A percentile compares a stretch with the other conserved stretches of the same genome.
phyloP scores from a whole-genome alignment of 2,329 filamentous ascomycete genomes.

The Trichoderma brevicompactum region DNA sequence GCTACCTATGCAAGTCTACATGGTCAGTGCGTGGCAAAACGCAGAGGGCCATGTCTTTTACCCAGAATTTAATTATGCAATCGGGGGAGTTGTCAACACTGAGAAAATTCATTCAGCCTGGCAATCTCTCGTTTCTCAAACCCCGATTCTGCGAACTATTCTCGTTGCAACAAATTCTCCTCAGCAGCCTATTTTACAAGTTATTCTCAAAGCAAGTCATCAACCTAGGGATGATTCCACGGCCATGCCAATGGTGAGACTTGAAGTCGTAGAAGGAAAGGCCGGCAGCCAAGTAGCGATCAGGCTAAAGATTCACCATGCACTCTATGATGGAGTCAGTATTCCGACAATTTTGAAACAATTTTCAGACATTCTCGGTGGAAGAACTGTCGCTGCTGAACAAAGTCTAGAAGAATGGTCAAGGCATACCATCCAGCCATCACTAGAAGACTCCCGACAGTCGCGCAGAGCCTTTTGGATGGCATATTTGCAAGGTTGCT shows the following conservation, averaged over 20 bases:
- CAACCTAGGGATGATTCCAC: not conserved
- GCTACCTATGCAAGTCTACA: conserved; percentile 78
- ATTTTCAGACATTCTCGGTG: conserved; percentile 31
- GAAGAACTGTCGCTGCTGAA: not conserved
- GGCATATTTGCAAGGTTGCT: conserved; percentile 41
- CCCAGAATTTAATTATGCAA: conserved; percentile 68
- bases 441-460: conserved; percentile 18
- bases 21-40: conserved; percentile 77
- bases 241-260: not conserved
- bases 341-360: conserved; percentile 64
- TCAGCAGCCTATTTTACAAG: conserved; percentile 64
- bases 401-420: conserved; percentile 38
- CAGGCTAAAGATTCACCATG: conserved; percentile 75
- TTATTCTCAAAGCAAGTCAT: conserved; percentile 49
- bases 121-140: conserved; percentile 57
- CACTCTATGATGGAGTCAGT: conserved; percentile 85
- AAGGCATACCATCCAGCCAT: conserved; percentile 31
- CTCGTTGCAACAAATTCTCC: conserved; percentile 59
- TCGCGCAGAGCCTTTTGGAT: conserved; percentile 48
- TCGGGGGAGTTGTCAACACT: conserved; percentile 47
- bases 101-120: conserved; percentile 62
- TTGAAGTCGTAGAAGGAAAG: not conserved
- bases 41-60: conserved; percentile 71
- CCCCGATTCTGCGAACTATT: conserved; percentile 70
- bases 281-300: conserved; percentile 37